phyloP scores from a whole-genome alignment of 345 rosid genomes.

The Euphorbia pulcherrima region DNA sequence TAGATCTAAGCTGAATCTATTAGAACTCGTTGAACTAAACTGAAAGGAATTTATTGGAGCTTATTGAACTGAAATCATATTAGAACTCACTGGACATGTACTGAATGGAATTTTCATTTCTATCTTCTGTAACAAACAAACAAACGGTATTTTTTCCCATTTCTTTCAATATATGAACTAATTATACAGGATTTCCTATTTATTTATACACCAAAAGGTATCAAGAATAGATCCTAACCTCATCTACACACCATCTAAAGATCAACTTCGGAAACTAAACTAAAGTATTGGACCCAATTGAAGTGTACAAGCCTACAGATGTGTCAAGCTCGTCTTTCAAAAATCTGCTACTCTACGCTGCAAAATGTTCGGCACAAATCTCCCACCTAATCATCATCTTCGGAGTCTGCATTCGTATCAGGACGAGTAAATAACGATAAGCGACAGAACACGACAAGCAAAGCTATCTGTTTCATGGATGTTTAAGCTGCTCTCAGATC shows the following conservation, averaged over 20 bases:
- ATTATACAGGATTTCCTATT: constrained; percentile 37
- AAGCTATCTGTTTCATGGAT: too few species aligned
- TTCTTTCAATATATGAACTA: constrained; percentile 18
- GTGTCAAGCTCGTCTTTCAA: constrained; percentile 14
- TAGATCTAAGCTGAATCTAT: too few species aligned
- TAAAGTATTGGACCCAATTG: constrained; percentile 22
- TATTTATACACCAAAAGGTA: constrained; percentile 36
- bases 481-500: too few species aligned
- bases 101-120: too few species aligned
- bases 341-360: constrained; percentile 13
- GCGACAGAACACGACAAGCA: background rate
- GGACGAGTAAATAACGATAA: constrained; percentile 7
- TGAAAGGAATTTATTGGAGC: too few species aligned
- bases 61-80: too few species aligned
- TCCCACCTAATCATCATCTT: constrained; percentile 73
- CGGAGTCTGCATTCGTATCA: constrained; percentile 64
- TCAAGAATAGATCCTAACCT: constrained; percentile 20
- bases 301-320: constrained; percentile 20
- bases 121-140: too few species aligned
- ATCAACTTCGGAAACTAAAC: constrained; percentile 13
- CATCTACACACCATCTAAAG: constrained; percentile 17
- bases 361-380: constrained; percentile 13
- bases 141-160: constrained; percentile 4
- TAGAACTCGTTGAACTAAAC: too few species aligned
- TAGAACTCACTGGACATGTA: too few species aligned